Evolutionary conservation across 768 basidiomycete genomes (phyloP).

Genomic region (Termitomyces sp.): DNA sequence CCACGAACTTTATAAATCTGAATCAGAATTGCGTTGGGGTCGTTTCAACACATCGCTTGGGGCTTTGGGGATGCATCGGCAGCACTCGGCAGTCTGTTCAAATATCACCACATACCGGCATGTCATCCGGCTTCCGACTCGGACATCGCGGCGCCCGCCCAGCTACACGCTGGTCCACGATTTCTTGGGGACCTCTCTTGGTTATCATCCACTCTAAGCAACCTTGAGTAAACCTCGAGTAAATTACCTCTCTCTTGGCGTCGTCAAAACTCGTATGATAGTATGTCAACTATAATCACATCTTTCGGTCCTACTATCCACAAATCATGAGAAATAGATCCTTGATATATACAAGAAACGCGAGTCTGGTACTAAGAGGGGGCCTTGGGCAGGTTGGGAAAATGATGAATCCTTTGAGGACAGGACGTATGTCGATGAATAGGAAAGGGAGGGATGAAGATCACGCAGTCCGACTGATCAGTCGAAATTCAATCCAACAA

Average conservation of each 20-base stretch:
- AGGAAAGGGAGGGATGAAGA: neutral
- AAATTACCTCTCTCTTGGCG: neutral
- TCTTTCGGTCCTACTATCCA: too few relatives aligned
- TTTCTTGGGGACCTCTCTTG: neutral
- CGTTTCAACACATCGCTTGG: slow-evolving; percentile 11
- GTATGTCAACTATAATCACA: too few relatives aligned
- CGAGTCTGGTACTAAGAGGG: neutral
- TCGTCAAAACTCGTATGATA: neutral
- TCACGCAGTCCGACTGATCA: neutral
- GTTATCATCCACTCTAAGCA: neutral
- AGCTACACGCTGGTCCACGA: neutral
- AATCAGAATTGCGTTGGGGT: slow-evolving; percentile 16
- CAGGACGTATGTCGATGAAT: neutral
- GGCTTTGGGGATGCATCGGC: slow-evolving; percentile 16
- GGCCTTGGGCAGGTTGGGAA: too few relatives aligned
- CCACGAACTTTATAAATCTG: slow-evolving; percentile 22
- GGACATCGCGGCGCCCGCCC: neutral
- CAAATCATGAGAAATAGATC: neutral
- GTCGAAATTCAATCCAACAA: neutral
- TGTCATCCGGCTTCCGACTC: neutral
- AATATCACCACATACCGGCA: slow-evolving; percentile 8
- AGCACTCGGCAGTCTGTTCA: slow-evolving; percentile 7
- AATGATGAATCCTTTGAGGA: neutral
- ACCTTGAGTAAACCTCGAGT: slow-evolving; percentile 4
- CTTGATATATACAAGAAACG: neutral